Evolutionary conservation across 2,329 filamentous ascomycete species (phyloP).

Genomic region (Microdochium nivale): DNA sequence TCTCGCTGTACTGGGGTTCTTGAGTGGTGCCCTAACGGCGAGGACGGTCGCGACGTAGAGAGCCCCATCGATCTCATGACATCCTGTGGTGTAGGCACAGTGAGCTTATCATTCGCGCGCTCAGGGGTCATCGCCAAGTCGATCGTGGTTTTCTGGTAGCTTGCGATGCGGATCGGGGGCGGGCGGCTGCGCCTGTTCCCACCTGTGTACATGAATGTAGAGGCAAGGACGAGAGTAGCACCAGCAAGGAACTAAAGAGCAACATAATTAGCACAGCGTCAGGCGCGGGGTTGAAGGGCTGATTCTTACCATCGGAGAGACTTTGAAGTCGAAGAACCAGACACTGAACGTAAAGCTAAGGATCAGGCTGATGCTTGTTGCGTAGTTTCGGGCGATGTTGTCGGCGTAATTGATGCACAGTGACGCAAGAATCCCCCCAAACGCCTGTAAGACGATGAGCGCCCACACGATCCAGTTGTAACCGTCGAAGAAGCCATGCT

Average conservation of each 20-base stretch:
- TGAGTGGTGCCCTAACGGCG: conserved; percentile 19
- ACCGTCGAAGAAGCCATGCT: conserved; percentile 86
- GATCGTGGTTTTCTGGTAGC: conserved; percentile 67
- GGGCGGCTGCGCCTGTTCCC: conserved; percentile 53
- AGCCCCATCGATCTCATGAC: conserved; percentile 17
- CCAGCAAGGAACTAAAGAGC: conserved; percentile 66
- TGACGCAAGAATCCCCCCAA: conserved; percentile 76
- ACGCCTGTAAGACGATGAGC: conserved; percentile 72
- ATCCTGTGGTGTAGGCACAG: conserved; percentile 20
- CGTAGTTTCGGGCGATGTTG: conserved; percentile 91
- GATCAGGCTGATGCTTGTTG: conserved; percentile 85
- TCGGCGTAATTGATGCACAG: conserved; percentile 76
- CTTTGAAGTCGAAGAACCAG: conserved; percentile 72
- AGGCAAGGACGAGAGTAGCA: conserved; percentile 66
- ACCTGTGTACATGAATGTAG: conserved; percentile 78
- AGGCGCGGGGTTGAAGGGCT: background rate
- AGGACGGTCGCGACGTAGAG: conserved; percentile 21
- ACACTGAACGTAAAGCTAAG: conserved; percentile 80
- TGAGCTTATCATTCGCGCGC: conserved; percentile 15
- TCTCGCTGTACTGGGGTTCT: conserved; percentile 15
- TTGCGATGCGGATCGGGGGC: conserved; percentile 59
- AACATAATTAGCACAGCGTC: conserved; percentile 6
- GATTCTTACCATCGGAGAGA: conserved; percentile 60
- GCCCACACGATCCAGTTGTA: conserved; percentile 91
- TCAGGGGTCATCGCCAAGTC: conserved; percentile 29